Base-by-base conservation (phyloP, 768 basidiomycete genomes). In the Neoboletus brunneissimus region DNA sequence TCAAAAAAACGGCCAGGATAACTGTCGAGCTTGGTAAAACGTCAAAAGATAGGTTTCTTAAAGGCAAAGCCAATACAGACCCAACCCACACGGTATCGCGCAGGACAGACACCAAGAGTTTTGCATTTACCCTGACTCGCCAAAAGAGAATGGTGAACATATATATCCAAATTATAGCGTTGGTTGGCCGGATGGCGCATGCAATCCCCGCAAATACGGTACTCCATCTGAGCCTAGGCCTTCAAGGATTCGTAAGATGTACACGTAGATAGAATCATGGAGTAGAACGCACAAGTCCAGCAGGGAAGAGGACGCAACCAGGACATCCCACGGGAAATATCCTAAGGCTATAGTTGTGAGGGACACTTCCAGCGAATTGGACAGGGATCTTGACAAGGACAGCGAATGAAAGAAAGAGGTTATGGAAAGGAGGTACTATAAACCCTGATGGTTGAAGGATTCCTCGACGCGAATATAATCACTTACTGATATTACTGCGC, bases 281-380 rank as follows among this genome's bases (percentile, higher is more conserved):
- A 23, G 16, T 25, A 50, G 32, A 35, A 62, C 68, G 23, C 31
- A 65, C 70, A 53, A 32, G 47, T 58, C 67, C 49, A 61, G 57
- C 22, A 59, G 29, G 56, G 58, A 49, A 20, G 47, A 58, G 25
- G 58, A 75, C 3, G 72, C 68, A 43, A 76, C 45, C 71, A 64
- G 32, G 18, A 72, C 68, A 57, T 81, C 75, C 89, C 89, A 91
- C 0, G 89, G 94, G 72, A 90, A 98, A 66, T 80, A 80, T 13
- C 77, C 75, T 53, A 96, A 79, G 1, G 94, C 95, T 41, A 88
- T 72, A 0, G 86, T 86, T 0, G 90, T 89, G 42, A 98, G 73
- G 0, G 91, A 85, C 0, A 94, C 94, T 67, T 99, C 97, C 27
- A 95, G 74, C 13, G 94, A 95, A 68, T 98, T 99, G 31, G 93